phyloP scores from a whole-genome alignment of 2,329 filamentous ascomycete species.

The Chrysoporthe cubensis region DNA sequence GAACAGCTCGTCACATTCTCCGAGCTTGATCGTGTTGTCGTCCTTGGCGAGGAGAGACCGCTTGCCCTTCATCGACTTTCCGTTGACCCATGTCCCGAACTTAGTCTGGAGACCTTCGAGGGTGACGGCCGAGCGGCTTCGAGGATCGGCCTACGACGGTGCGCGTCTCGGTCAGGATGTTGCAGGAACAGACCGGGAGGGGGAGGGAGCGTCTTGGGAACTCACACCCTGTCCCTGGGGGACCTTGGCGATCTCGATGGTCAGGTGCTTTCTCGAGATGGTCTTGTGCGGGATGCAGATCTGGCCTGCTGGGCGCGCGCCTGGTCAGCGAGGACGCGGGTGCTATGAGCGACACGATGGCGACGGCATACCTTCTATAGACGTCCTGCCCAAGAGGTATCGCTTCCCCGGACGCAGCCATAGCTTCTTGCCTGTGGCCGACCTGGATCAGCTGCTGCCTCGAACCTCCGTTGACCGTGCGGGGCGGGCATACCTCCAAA shows the following conservation, averaged over 20 bases:
- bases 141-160: constrained; percentile 57
- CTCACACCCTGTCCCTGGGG: constrained; percentile 68
- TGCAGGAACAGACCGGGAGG: constrained; percentile 5
- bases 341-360: constrained; percentile 31
- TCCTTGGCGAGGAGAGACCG: constrained; percentile 59
- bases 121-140: constrained; percentile 69
- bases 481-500: constrained; percentile 48
- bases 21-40: constrained; percentile 71
- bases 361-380: constrained; percentile 58
- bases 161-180: neutral
- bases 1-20: constrained; percentile 68
- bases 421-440: constrained; percentile 64
- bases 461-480: neutral
- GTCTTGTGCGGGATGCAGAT: constrained; percentile 76
- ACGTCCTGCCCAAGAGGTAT: constrained; percentile 83
- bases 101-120: constrained; percentile 84
- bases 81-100: constrained; percentile 80
- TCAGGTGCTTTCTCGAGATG: constrained; percentile 87
- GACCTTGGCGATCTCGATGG: constrained; percentile 71
- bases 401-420: constrained; percentile 87
- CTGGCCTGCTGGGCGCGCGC: constrained; percentile 57
- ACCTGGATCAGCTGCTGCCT: constrained; percentile 15
- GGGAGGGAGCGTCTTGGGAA: constrained; percentile 11
- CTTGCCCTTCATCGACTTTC: constrained; percentile 67
- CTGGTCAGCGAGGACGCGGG: constrained; percentile 24